Percentiles rank a stretch among this genome's conserved stretches.
Evolutionary conservation across 768 basidiomycete genomes (phyloP).

Genomic region (Tulasnella sp.): DNA sequence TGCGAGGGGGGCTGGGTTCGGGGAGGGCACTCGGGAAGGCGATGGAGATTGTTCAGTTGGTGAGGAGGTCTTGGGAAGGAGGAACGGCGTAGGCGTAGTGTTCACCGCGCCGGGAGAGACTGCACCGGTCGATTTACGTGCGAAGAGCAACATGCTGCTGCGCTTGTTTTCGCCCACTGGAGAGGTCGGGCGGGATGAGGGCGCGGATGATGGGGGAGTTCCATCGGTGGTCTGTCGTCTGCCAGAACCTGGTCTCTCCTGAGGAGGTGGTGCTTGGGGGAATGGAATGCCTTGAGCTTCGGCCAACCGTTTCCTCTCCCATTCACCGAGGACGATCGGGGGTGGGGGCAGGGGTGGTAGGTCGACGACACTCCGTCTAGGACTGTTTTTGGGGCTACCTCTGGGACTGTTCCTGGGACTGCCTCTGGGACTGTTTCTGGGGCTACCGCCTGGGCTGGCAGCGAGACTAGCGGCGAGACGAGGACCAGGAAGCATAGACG

Average conservation of each 20-base stretch:
- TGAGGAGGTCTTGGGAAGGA: neutral
- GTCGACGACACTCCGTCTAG: neutral
- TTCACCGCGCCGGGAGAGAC: neutral
- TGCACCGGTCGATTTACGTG: neutral
- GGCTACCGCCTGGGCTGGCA: neutral
- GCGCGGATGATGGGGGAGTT: neutral
- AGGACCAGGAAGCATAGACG: neutral
- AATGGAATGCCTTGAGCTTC: neutral
- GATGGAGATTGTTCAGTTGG: neutral
- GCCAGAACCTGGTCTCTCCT: neutral
- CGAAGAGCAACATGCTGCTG: neutral
- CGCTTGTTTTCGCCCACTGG: neutral
- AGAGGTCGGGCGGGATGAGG: neutral
- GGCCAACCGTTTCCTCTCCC: neutral
- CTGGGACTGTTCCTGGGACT: neutral
- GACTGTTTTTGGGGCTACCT: neutral
- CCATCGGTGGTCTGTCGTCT: neutral
- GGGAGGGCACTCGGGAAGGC: neutral
- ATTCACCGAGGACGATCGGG: slow-evolving; percentile 3
- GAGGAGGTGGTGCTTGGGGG: neutral
- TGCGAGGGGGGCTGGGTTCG: neutral
- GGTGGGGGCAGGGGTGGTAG: slow-evolving; percentile 6
- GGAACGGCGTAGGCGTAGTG: neutral
- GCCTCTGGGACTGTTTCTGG: neutral
- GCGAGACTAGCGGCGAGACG: neutral